Percentiles rank a stretch among this genome's conserved stretches.
Conservation (phyloP, 2,329 filamentous ascomycete genomes). For the Colletotrichum sidae region DNA sequence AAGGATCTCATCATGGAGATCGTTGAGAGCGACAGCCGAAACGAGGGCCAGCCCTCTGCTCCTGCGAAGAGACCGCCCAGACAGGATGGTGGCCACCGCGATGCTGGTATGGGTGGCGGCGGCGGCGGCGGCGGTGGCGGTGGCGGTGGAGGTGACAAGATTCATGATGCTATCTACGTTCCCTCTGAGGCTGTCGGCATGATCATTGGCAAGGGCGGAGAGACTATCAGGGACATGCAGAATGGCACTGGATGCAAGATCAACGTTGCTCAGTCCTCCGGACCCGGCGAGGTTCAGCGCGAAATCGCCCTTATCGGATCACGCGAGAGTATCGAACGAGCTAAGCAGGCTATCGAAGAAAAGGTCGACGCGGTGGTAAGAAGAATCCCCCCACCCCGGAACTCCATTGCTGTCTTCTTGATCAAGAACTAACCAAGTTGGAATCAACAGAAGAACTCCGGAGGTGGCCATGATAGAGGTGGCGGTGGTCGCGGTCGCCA, state of each 20-base stretch:
- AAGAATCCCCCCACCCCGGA: too few species aligned
- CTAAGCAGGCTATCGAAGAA: conserved; percentile 88
- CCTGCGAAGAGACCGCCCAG: conserved; percentile 43
- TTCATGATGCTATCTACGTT: conserved; percentile 85
- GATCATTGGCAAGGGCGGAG: conserved; percentile 95
- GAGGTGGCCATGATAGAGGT: conserved; percentile 57
- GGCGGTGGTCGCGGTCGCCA: conserved; percentile 55
- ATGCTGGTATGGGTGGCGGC: conserved; percentile 47
- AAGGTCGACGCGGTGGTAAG: conserved; percentile 91
- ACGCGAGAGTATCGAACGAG: conserved; percentile 80
- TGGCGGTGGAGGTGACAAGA: conserved; percentile 70
- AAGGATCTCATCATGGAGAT: conserved; percentile 94
- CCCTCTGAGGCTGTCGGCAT: conserved; percentile 93
- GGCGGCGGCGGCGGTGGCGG: conserved; percentile 54
- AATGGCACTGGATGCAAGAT: conserved; percentile 90
- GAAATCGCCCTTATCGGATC: conserved; percentile 88
- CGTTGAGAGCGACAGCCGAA: conserved; percentile 87
- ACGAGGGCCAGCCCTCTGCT: conserved; percentile 53
- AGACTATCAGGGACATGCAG: conserved; percentile 96
- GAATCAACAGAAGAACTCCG: conserved; percentile 66
- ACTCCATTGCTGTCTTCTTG: too few species aligned
- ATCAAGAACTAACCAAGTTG: too few species aligned
- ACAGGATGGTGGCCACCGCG: conserved; percentile 45
- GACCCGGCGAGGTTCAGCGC: conserved; percentile 81
- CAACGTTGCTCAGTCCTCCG: conserved; percentile 86